Evolutionary conservation across 495 filamentous ascomycete species (phyloP), one percentile per base, ranked within the genome.

Genomic region (Lasiosphaeria miniovina): DNA sequence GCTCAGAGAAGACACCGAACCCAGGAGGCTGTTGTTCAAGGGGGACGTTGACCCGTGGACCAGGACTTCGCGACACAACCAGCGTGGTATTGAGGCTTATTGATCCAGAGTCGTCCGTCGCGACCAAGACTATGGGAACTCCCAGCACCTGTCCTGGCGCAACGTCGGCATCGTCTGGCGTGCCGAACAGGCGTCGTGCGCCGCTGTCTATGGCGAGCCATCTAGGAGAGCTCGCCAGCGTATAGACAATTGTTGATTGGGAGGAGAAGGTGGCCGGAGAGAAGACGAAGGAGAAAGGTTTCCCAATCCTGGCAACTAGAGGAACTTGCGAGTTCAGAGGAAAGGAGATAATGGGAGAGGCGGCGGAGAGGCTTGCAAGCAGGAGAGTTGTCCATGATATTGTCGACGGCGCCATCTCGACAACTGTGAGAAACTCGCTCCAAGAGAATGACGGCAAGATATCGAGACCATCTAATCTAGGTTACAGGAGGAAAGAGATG

Each of bases 241-340:
- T 79, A 67, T 91, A 93, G 9, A 79, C 78, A 34, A 88, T 79
- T 32, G 77, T 64, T 0, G 69, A 71, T 51, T 72, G 66, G 1
- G 84, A 84, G 36, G 77, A 68, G 69, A 93, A 91, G 0, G 89
- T 91, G 45, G 84, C 81, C 12, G 77, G 72, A 4, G 88, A 85
- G 68, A 93, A 88, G 41, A 78, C 74, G 72, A 91, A 93, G 40
- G 72, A 75, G 71, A 87, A 93, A 0, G 78, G 75, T 61, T 87
- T 62, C 8, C 79, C 80, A 6, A 87, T 77, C 55, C 87, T 82
- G 4, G 88, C 90, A 54, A 91, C 86, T 4, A 87, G 87, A 41
- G 89, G 89, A 10, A 91, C 79, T 67, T 94, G 89, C 5, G 88
- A 80, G 70, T 91, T 91, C 62, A 93, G 79, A 0, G 88, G 88